Evolutionary conservation across 2,329 filamentous ascomycete species (phyloP).

Genomic region (Aspergillus pseudonomiae): DNA sequence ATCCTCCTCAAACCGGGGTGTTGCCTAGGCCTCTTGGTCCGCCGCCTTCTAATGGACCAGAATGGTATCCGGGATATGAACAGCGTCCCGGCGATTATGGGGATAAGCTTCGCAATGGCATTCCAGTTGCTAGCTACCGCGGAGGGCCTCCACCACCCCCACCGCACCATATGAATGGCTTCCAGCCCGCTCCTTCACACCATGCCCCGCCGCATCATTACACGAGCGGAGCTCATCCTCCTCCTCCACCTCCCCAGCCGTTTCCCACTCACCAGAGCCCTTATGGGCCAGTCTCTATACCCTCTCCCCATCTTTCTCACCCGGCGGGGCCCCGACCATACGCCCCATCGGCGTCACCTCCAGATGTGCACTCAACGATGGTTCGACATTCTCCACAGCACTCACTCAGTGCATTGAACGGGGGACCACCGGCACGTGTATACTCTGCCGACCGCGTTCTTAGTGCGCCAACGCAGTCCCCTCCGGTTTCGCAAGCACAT

Average conservation of each 20-base stretch:
- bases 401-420: slow-evolving; percentile 38
- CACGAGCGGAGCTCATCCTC: slow-evolving; percentile 35
- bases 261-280: slow-evolving; percentile 42
- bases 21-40: slow-evolving; percentile 34
- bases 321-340: slow-evolving; percentile 37
- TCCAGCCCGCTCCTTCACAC: slow-evolving; percentile 33
- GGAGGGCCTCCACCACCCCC: slow-evolving; percentile 51
- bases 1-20: slow-evolving; percentile 29
- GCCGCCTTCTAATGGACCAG: slow-evolving; percentile 32
- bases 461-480: slow-evolving; percentile 38
- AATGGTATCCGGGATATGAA: slow-evolving; percentile 42
- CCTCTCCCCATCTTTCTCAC: slow-evolving; percentile 39
- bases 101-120: slow-evolving; percentile 38
- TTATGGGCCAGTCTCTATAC: slow-evolving; percentile 39
- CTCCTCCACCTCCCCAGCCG: slow-evolving; percentile 41
- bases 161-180: slow-evolving; percentile 57
- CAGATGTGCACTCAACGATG: slow-evolving; percentile 40
- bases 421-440: slow-evolving; percentile 39
- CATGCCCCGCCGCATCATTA: slow-evolving; percentile 37
- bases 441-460: slow-evolving; percentile 43
- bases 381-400: slow-evolving; percentile 42
- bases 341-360: slow-evolving; percentile 41
- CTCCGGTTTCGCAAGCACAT: slow-evolving; percentile 38
- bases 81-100: slow-evolving; percentile 35
- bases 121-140: slow-evolving; percentile 35